Evolutionary conservation across 306 rosid species (phyloP), one percentile per base, ranked within the genome.

Genomic region (Ziziphus jujuba): DNA sequence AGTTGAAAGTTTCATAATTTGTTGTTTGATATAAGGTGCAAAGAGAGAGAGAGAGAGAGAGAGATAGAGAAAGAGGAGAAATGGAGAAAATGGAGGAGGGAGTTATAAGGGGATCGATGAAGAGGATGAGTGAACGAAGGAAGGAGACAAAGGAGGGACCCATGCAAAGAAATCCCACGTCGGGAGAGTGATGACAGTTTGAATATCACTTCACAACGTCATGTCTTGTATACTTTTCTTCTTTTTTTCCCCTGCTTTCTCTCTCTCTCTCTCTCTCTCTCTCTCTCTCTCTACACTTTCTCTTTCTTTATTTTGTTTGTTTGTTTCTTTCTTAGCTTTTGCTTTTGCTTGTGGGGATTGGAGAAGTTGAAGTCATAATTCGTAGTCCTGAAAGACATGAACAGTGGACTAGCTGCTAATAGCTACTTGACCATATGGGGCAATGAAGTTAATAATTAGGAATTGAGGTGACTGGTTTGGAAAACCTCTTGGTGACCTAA

Each of bases 141-240:
- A 38, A 33, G 70, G 56, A 8, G 66, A 70, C 80, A 70, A 76
- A 51, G 31, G 68, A 44, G 80, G 80, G 78, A 24, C 65, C 77
- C 80, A 70, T 59, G 65, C 70, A 52, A 28, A 60, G 52, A 64
- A 66, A 52, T 59, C 58, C 58, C 70, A 70, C 83, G 73, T 74
- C 73, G 67, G n/a, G 49, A 48, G 45, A 44, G 57, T 58, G 40
- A 59, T 50, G 74, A 75, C 64, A 61, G 54, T 66, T 66, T 67
- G 43, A 56, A 79, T 70, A 66, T 75, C 77, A 21, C 55, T 74
- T 75, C 74, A 12, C n/a, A 50, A 60, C 56, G 75, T 75, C 84
- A 40, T 57, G 19, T 74, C 76, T 19, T 45, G 9, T 52, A 61
- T 28, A 28, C 33, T 28, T 28, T 28, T 28, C 33, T 4, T 28